A percentile compares a stretch with the other conserved stretches of the same genome.
Conservation (phyloP, 495 filamentous ascomycete species). For the Cladorrhinum samala region DNA sequence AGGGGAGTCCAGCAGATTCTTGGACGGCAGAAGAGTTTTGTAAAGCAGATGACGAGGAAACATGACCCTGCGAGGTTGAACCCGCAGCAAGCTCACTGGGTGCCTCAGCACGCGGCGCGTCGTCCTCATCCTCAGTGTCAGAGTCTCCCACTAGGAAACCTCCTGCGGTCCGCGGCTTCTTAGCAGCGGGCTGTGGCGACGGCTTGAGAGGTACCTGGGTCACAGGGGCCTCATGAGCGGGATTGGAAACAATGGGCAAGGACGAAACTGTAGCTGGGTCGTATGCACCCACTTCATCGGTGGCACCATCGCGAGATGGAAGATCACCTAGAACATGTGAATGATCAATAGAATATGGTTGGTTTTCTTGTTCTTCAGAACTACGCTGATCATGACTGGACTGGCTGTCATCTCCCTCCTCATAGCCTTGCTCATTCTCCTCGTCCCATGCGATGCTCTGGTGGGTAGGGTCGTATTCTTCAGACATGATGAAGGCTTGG, state of each 20-base stretch:
- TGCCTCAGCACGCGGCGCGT: slow-evolving; percentile 19
- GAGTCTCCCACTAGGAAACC: slow-evolving; percentile 78
- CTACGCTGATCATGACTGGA: slow-evolving; percentile 48
- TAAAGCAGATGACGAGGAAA: slow-evolving; percentile 19
- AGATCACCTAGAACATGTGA: slow-evolving; percentile 40
- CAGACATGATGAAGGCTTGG: slow-evolving; percentile 23
- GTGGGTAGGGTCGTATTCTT: slow-evolving; percentile 32
- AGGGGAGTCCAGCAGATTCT: slow-evolving; percentile 12
- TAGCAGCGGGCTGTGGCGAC: slow-evolving; percentile 30
- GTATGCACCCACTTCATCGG: slow-evolving; percentile 45
- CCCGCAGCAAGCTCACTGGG: slow-evolving; percentile 13
- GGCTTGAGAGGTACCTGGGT: slow-evolving; percentile 25
- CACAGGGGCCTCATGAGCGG: slow-evolving; percentile 25
- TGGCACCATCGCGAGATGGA: slow-evolving; percentile 30
- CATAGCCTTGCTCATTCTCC: slow-evolving; percentile 47
- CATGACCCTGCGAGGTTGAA: slow-evolving; percentile 11
- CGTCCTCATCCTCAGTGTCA: slow-evolving; percentile 45
- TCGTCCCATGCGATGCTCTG: slow-evolving; percentile 32
- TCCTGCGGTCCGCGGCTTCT: slow-evolving; percentile 65
- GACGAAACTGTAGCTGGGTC: slow-evolving; percentile 43
- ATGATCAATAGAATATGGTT: slow-evolving; percentile 42
- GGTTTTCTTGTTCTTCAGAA: slow-evolving; percentile 35
- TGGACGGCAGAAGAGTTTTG: slow-evolving; percentile 21
- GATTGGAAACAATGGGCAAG: no score
- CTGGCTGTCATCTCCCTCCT: slow-evolving; percentile 40